phyloP scores from a whole-genome alignment of 441 rosid species.

The Populus hybrid region DNA sequence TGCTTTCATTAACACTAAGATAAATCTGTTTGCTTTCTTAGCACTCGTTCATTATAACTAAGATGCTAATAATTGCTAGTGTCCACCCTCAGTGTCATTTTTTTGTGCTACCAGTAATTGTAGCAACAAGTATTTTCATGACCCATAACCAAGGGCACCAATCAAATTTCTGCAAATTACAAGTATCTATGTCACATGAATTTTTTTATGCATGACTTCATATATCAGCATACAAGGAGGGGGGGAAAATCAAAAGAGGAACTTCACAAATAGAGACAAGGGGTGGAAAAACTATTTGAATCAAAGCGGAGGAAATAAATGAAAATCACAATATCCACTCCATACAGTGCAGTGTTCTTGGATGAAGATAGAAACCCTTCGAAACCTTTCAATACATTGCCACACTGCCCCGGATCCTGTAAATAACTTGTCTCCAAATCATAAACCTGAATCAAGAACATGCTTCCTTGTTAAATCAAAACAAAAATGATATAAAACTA shows the following conservation, averaged over 20 bases:
- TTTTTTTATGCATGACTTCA: background rate
- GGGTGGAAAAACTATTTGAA: background rate
- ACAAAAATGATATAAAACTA: background rate
- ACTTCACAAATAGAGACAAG: background rate
- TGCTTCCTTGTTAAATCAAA: background rate
- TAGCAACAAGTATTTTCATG: background rate
- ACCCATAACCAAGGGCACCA: background rate
- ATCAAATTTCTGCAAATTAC: background rate
- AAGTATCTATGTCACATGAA: background rate
- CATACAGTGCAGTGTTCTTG: constrained; percentile 61
- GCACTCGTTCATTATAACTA: background rate
- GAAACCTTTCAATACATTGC: constrained; percentile 78
- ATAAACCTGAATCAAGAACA: constrained; percentile 49
- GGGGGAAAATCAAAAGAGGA: background rate
- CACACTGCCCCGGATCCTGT: constrained; percentile 82
- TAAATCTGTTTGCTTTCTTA: background rate
- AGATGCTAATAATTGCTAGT: background rate
- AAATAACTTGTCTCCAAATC: constrained; percentile 93
- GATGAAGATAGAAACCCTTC: constrained; percentile 85
- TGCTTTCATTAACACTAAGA: background rate
- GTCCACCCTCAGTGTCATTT: background rate
- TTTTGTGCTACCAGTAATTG: background rate
- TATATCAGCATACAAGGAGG: background rate
- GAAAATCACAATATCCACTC: constrained; percentile 13
- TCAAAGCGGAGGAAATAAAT: background rate